Base-by-base conservation (phyloP, 306 rosid genomes). In the Canavalia gladiata region DNA sequence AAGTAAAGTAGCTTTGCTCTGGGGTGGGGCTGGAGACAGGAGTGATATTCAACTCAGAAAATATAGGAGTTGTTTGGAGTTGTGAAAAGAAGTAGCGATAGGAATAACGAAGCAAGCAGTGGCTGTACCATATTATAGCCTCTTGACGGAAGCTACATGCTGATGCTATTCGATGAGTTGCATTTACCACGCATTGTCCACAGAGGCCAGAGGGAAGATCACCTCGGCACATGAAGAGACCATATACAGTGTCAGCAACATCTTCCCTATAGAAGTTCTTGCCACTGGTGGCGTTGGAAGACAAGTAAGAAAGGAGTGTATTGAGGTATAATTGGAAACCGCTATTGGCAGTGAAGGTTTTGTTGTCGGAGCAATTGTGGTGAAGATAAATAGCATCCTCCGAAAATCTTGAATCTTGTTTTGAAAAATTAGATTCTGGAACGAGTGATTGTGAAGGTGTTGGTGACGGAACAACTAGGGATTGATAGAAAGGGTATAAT, bases 221-320 rank as follows among this genome's bases (percentile, higher is more conserved):
- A 2, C 71, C 54, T 0, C 83, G 37, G 70, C 83, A 70, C 71
- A 79, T 45, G 62, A 79, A 79, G 5, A 79, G 57, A 28, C 76
- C 83, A 5, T 5, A 62, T 8, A 63, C 43, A 1, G 0, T 43
- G 29, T 8, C 2, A 0, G 29, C 57, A 1, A 52, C 11, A 1
- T 7, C 0, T 0, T 1, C 33, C 2, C 0, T 7, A 30, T 51
- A 0, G n/a, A 0, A 0, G 8, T 41, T 1, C 3, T 2, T 1
- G 4, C 9, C 7, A 5, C 25, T 18, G 0, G 77, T 58, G 50
- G 82, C 62, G 5, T 82, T 49, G 45, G 86, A 77, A 12, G 79
- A 52, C 37, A 77, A 0, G 39, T 75, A 43, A 37, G 70, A 54
- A 18, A 83, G 63, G 7, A 83, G 79, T 6, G 58, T 43, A 0